Base-by-base conservation (phyloP, 306 rosid genomes). In the Gastrolobium bilobum region DNA sequence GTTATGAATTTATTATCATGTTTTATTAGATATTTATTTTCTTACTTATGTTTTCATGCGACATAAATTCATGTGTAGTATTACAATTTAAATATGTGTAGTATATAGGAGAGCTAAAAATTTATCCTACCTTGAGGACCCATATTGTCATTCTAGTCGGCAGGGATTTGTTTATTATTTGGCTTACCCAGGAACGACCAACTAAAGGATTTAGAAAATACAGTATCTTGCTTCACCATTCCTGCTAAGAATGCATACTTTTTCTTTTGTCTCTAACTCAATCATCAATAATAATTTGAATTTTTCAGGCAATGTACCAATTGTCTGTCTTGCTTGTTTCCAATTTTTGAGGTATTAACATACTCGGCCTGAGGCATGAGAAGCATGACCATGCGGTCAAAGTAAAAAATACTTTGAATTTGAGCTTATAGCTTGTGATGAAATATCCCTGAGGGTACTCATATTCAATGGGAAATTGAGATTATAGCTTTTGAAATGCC, bases 401-500 rank as follows among this genome's bases (percentile, higher is more conserved):
- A 90, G 85, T 89, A 79, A 91, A 93, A 83, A 96, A 96, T 83
- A 96, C 97, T 1, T 35, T 96, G 89, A 96, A n/a, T n/a, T n/a
- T n/a, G n/a, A n/a, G n/a, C n/a, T n/a, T n/a, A n/a, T n/a, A n/a
- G n/a, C n/a, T n/a, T n/a, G n/a, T n/a, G n/a, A n/a, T n/a, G n/a
- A 75, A 88, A 87, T 85, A 91, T 95, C 71, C 97, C 96, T 53
- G 97, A 89, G 82, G 98, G 96, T 76, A 94, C 97, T 71, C 82
- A 89, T 83, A 74, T 96, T 84, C 91, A 87, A 85, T 96, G 98
- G 98, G 98, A 96, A 87, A 96, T 96, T 63, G 98, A 96, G 71
- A 97, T 93, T 84, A 93, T 96, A 71, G 92, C 94, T 69, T 96
- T 93, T 81, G 99, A 96, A 84, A 93, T 74, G 91, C 99, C 99